Conservation (phyloP, 2,329 filamentous ascomycete genomes). For the Fusarium acutatum region DNA sequence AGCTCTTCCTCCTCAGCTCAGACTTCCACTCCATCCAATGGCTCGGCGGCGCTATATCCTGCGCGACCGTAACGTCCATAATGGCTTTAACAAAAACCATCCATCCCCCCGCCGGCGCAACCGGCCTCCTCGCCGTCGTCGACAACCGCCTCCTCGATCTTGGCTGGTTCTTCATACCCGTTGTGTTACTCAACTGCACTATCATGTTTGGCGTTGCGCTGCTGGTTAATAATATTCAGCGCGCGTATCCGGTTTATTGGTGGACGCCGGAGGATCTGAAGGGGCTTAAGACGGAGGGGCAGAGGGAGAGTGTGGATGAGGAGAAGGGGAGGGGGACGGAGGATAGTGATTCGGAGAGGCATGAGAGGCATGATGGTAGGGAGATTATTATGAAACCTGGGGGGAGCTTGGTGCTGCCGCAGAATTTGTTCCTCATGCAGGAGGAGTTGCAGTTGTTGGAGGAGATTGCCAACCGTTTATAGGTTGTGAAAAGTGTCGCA, state of each 20-base stretch:
- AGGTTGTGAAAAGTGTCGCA: background rate
- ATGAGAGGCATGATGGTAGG: conserved; percentile 22
- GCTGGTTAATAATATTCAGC: conserved; percentile 74
- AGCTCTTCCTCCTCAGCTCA: conserved; percentile 67
- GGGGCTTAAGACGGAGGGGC: background rate
- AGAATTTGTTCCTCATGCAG: conserved; percentile 48
- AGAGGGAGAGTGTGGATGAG: conserved; percentile 9
- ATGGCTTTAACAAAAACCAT: conserved; percentile 78
- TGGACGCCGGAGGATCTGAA: conserved; percentile 60
- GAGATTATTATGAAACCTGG: conserved; percentile 48
- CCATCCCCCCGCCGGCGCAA: conserved; percentile 79
- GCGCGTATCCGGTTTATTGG: conserved; percentile 75
- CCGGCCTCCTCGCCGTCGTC: conserved; percentile 73
- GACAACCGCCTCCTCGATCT: conserved; percentile 62
- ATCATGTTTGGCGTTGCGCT: conserved; percentile 72
- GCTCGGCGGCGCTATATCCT: conserved; percentile 71
- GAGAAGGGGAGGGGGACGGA: conserved; percentile 27
- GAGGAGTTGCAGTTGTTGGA: conserved; percentile 50
- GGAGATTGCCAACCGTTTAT: conserved; percentile 47
- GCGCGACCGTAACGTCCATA: conserved; percentile 66
- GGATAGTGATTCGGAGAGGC: conserved; percentile 20
- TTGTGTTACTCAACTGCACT: conserved; percentile 66
- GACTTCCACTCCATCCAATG: conserved; percentile 64
- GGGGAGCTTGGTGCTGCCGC: conserved; percentile 47
- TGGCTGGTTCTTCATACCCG: conserved; percentile 74